Percentiles rank a stretch among this genome's conserved stretches.
Evolutionary conservation across 1,139 yeast species (phyloP).

Genomic region (Barnettozyma hawaiiensis): DNA sequence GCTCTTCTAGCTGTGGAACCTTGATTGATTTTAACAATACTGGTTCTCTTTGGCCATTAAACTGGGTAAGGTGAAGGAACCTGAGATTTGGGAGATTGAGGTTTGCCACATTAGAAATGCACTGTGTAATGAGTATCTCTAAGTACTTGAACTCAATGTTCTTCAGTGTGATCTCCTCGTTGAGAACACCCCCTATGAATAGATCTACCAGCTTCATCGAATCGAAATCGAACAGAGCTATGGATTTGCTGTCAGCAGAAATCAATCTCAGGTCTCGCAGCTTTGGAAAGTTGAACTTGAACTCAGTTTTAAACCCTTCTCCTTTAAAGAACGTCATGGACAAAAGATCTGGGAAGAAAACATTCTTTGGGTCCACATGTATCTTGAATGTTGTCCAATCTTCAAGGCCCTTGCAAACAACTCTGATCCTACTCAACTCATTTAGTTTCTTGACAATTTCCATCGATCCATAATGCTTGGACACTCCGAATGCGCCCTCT

Average conservation of each 20-base stretch:
- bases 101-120: neutral
- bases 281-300: neutral
- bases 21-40: neutral
- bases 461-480: neutral
- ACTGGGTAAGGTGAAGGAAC: neutral
- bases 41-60: neutral
- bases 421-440: neutral
- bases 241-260: neutral
- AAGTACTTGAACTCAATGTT: neutral
- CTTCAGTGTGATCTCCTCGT: neutral
- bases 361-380: neutral
- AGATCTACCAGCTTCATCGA: neutral
- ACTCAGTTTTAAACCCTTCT: neutral
- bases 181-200: neutral
- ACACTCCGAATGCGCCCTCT: neutral
- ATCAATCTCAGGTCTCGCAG: neutral
- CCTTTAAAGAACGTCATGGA: neutral
- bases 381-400: neutral
- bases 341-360: neutral
- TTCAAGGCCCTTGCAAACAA: neutral
- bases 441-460: neutral
- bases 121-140: neutral
- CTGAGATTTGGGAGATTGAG: neutral
- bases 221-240: neutral
- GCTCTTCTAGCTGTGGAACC: neutral